Evolutionary conservation across 2,329 filamentous ascomycete species (phyloP).

Genomic region (Alternaria arborescens): DNA sequence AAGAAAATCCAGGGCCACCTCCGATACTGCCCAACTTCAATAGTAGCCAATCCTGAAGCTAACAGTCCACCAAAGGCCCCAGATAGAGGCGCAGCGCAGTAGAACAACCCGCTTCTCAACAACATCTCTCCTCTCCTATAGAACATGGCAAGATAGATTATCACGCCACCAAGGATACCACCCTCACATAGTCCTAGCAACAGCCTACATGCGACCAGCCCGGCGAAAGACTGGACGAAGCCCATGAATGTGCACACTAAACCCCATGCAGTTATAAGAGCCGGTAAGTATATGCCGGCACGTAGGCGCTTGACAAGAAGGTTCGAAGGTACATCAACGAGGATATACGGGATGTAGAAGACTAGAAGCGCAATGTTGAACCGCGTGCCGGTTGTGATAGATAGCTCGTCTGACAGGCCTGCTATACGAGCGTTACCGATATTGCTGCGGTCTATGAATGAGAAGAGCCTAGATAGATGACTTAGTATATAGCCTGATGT

Average conservation of each 20-base stretch:
- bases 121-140: constrained; percentile 54
- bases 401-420: constrained; percentile 51
- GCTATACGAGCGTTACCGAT: constrained; percentile 56
- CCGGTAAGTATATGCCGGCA: constrained; percentile 53
- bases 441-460: constrained; percentile 57
- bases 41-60: constrained; percentile 54
- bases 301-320: constrained; percentile 53
- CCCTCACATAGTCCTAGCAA: constrained; percentile 55
- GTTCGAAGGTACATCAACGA: constrained; percentile 54
- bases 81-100: constrained; percentile 49
- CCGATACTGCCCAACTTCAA: constrained; percentile 49
- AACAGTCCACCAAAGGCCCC: constrained; percentile 56
- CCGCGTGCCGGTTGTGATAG: constrained; percentile 48
- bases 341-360: constrained; percentile 57
- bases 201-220: constrained; percentile 52
- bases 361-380: constrained; percentile 56
- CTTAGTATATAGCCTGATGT: background rate
- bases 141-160: constrained; percentile 55
- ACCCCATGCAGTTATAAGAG: constrained; percentile 53
- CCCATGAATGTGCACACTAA: constrained; percentile 53
- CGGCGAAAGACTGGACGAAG: constrained; percentile 53
- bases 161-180: constrained; percentile 53
- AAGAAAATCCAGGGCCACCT: constrained; percentile 47
- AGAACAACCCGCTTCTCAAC: constrained; percentile 52
- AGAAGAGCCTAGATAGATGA: constrained; percentile 44